Evolutionary conservation across 2,329 filamentous ascomycete species (phyloP).

Genomic region (Huntiella moniliformis): DNA sequence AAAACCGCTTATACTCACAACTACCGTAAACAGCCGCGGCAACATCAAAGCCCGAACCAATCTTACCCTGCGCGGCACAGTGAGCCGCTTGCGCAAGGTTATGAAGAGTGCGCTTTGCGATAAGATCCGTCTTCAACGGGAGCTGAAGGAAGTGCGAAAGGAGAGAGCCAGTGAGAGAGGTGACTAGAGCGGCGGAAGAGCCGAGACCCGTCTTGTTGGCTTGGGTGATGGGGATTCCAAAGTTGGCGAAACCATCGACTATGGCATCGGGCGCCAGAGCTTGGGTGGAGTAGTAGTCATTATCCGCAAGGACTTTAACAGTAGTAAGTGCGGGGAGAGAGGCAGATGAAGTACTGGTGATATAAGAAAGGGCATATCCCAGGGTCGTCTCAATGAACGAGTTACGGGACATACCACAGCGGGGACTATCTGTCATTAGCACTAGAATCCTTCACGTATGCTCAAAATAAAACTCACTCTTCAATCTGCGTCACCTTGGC

Average conservation of each 20-base stretch:
- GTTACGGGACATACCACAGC: slow-evolving; percentile 30
- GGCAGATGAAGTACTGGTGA: slow-evolving; percentile 23
- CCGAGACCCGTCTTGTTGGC: slow-evolving; percentile 94
- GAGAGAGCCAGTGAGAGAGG: slow-evolving; percentile 60
- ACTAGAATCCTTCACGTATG: not conserved
- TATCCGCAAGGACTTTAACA: slow-evolving; percentile 70
- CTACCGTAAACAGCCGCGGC: slow-evolving; percentile 84
- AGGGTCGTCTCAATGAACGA: slow-evolving; percentile 86
- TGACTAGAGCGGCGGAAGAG: slow-evolving; percentile 86
- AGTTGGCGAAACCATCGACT: slow-evolving; percentile 49
- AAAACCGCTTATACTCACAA: slow-evolving; percentile 84
- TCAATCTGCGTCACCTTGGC: slow-evolving; percentile 64
- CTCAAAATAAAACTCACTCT: slow-evolving; percentile 37
- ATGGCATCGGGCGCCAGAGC: slow-evolving; percentile 15
- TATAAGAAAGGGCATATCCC: slow-evolving; percentile 72
- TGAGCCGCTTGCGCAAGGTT: slow-evolving; percentile 89
- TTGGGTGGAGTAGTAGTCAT: slow-evolving; percentile 77
- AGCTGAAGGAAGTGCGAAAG: slow-evolving; percentile 54
- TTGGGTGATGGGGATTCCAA: slow-evolving; percentile 52
- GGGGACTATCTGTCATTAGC: not conserved
- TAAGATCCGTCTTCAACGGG: not conserved
- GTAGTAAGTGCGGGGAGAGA: slow-evolving; percentile 39
- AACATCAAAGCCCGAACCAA: slow-evolving; percentile 90
- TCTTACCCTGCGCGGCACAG: slow-evolving; percentile 90
- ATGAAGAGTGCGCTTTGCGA: slow-evolving; percentile 45